Evolutionary conservation across 2,329 filamentous ascomycete genomes (phyloP).

Genomic region (Tolypocladium album): DNA sequence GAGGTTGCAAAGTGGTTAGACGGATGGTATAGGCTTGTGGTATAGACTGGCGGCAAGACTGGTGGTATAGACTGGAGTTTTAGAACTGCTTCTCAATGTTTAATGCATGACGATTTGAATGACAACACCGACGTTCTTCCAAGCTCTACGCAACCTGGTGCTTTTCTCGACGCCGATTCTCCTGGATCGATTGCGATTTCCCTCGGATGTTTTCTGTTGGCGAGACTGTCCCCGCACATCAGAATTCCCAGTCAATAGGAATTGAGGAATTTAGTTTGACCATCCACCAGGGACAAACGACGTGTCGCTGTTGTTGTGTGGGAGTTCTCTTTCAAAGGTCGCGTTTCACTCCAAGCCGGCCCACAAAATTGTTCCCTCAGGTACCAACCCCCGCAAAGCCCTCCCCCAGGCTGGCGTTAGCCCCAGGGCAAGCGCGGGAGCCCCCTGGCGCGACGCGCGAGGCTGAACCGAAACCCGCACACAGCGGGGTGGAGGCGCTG

Average conservation of each 20-base stretch:
- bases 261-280: too few relatives aligned
- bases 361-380: too few relatives aligned
- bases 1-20: neutral
- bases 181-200: neutral
- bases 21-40: neutral
- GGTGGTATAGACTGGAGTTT: neutral
- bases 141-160: neutral
- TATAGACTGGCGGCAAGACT: neutral
- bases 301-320: neutral
- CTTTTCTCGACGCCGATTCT: neutral
- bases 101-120: neutral
- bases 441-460: neutral
- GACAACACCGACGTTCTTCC: neutral
- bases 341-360: too few relatives aligned
- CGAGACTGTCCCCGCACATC: neutral
- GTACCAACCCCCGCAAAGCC: neutral
- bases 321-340: too few relatives aligned
- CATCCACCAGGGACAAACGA: neutral
- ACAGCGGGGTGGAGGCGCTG: neutral
- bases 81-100: neutral
- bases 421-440: neutral
- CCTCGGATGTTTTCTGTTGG: neutral
- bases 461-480: neutral
- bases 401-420: neutral
- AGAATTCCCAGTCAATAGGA: neutral